phyloP scores from a whole-genome alignment of 805 yeast genomes.

The Yamadazyma olivae region DNA sequence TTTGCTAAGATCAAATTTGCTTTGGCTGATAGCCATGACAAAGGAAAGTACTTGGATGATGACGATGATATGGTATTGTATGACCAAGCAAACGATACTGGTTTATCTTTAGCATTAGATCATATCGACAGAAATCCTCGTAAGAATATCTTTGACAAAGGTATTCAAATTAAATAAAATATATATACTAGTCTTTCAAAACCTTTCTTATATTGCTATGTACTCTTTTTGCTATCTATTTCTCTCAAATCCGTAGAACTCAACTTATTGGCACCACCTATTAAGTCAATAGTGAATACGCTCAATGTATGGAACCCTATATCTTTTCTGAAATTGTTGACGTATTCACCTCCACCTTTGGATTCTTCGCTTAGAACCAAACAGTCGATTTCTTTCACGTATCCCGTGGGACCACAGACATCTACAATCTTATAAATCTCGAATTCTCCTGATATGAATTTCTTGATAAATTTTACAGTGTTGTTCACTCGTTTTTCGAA shows the following conservation, averaged over 20 bases:
- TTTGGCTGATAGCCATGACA: conserved; percentile 41
- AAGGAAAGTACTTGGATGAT: conserved; percentile 44
- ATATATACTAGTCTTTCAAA: background rate
- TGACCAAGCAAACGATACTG: conserved; percentile 35
- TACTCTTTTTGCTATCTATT: conserved; percentile 4
- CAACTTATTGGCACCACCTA: conserved; percentile 69
- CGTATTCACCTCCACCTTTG: conserved; percentile 63
- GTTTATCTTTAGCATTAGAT: conserved; percentile 64
- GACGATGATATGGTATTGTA: conserved; percentile 55
- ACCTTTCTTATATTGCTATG: background rate
- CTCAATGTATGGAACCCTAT: conserved; percentile 52
- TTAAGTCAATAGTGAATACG: conserved; percentile 39
- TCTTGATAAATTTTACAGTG: conserved; percentile 48
- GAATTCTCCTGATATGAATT: conserved; percentile 43
- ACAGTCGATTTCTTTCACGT: conserved; percentile 68
- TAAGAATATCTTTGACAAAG: conserved; percentile 35
- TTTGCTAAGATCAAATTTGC: conserved; percentile 75
- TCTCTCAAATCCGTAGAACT: conserved; percentile 81
- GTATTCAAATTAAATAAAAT: conserved; percentile 36
- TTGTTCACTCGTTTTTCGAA: conserved; percentile 48
- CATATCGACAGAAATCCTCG: conserved; percentile 78
- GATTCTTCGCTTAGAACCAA: conserved; percentile 83
- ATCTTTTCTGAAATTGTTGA: conserved; percentile 62
- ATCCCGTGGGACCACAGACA: conserved; percentile 92
- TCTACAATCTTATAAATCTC: conserved; percentile 70